Percentiles rank a stretch among this genome's conserved stretches.
phyloP scores from a whole-genome alignment of 768 basidiomycete species.

The Dendrothele bispora region DNA sequence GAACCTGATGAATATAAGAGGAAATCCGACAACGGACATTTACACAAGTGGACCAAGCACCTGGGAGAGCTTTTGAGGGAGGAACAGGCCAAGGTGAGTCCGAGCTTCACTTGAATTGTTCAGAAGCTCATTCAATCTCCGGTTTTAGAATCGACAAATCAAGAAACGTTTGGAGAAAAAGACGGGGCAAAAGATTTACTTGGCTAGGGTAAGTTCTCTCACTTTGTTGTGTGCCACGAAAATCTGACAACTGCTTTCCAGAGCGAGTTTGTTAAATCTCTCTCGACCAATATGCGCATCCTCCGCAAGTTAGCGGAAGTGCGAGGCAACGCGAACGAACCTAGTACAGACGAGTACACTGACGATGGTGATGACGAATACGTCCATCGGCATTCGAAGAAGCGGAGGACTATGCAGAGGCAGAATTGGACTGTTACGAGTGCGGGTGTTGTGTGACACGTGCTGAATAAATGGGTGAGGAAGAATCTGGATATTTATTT shows the following conservation, averaged over 20 bases:
- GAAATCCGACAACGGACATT: conserved; percentile 38
- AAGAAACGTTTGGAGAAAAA: conserved; percentile 56
- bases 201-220: conserved; percentile 53
- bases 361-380: conserved; percentile 6
- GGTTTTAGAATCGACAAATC: conserved; percentile 57
- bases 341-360: background rate
- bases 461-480: too few species aligned
- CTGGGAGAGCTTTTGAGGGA: conserved; percentile 57
- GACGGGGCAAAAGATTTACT: conserved; percentile 43
- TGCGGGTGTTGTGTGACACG: too few species aligned
- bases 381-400: too few species aligned
- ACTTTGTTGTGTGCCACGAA: background rate
- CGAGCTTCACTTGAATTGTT: background rate
- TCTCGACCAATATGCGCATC: conserved; percentile 55
- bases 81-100: conserved; percentile 68
- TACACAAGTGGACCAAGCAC: conserved; percentile 71
- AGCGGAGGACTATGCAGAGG: conserved; percentile 3
- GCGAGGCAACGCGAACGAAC: conserved; percentile 35
- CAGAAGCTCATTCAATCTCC: conserved; percentile 14
- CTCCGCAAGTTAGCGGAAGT: conserved; percentile 61
- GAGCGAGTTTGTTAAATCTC: conserved; percentile 70
- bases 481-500: too few species aligned
- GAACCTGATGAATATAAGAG: conserved; percentile 34
- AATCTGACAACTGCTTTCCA: conserved; percentile 22
- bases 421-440: conserved; percentile 7